Evolutionary conservation across 192 early-diverging fungal species (phyloP).

Genomic region (Podila verticillata): DNA sequence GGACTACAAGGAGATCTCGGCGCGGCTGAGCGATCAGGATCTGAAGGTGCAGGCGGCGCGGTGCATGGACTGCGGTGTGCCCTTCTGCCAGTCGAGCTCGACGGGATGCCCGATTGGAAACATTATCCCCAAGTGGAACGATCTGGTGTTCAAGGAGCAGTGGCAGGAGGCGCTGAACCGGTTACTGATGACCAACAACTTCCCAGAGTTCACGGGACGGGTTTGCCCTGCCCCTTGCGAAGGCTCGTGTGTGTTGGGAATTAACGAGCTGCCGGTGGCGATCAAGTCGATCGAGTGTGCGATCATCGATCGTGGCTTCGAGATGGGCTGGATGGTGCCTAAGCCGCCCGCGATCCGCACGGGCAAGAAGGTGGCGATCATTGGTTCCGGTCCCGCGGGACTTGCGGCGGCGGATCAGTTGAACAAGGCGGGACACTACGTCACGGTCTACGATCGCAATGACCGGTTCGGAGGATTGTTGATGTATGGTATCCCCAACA

Average conservation of each 20-base stretch:
- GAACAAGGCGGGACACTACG: constrained; percentile 94
- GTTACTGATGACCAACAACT: constrained; percentile 97
- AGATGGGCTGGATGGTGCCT: constrained; percentile 96
- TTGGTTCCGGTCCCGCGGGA: constrained; percentile 97
- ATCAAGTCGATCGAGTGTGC: constrained; percentile 99
- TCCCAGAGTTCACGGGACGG: constrained; percentile 99
- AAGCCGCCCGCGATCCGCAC: constrained; percentile 83
- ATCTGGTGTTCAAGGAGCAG: constrained; percentile 94
- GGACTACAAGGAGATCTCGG: constrained; percentile 96
- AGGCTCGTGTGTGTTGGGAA: constrained; percentile 94
- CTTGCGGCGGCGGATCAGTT: constrained; percentile 96
- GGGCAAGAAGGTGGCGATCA: constrained; percentile 85
- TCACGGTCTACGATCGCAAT: constrained; percentile 97
- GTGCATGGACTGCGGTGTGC: constrained; percentile 98
- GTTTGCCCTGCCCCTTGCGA: constrained; percentile 99
- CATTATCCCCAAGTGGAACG: constrained; percentile 99
- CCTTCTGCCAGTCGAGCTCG: constrained; percentile 97
- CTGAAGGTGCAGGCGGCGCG: constrained; percentile 94
- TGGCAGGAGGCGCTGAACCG: constrained; percentile 96
- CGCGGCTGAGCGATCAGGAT: constrained; percentile 79
- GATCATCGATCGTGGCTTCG: constrained; percentile 97
- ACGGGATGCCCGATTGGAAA: constrained; percentile 97
- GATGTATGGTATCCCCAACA: constrained; percentile 99
- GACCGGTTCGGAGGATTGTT: constrained; percentile 96
- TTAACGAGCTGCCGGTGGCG: constrained; percentile 93